Evolutionary conservation across 805 yeast genomes (phyloP).

Genomic region (Sugiyamaella valdiviana): DNA sequence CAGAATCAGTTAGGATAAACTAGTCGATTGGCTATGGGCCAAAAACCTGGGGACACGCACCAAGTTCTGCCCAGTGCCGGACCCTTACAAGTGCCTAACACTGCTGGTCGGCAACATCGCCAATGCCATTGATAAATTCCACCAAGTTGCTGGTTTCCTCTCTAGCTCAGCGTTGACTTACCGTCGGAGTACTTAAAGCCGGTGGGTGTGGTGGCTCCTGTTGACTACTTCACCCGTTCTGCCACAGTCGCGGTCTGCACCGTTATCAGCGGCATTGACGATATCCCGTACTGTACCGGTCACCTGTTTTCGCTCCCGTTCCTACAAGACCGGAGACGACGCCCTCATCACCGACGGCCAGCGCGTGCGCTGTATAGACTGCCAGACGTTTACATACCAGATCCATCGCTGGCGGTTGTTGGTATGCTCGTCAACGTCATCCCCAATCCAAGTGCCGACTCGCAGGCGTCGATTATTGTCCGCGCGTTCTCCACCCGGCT

Average conservation of each 20-base stretch:
- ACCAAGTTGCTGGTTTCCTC: constrained; percentile 44
- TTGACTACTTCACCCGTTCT: constrained; percentile 31
- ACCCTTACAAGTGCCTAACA: constrained; percentile 38
- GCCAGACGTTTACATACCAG: constrained; percentile 38
- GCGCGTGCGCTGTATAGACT: constrained; percentile 30
- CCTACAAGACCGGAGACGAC: constrained; percentile 20
- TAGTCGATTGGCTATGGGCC: constrained; percentile 44
- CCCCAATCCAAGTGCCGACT: constrained; percentile 36
- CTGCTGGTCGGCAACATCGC: constrained; percentile 70
- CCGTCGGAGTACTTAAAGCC: constrained; percentile 33
- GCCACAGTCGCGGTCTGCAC: constrained; percentile 47
- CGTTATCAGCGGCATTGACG: constrained; percentile 44
- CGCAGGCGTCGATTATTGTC: constrained; percentile 61
- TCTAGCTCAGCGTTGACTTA: background rate
- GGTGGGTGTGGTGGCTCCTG: constrained; percentile 38
- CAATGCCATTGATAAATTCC: constrained; percentile 68
- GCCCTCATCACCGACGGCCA: constrained; percentile 43
- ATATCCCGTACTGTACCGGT: constrained; percentile 67
- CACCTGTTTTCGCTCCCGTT: constrained; percentile 63
- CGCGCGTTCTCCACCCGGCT: constrained; percentile 55
- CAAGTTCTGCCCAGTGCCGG: constrained; percentile 46
- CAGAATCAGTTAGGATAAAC: too few relatives aligned
- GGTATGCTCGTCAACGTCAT: constrained; percentile 38
- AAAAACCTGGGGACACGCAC: constrained; percentile 51
- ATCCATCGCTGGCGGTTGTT: constrained; percentile 59